phyloP scores from a whole-genome alignment of 176 grass and related monocot species.

The Carex cristatella region DNA sequence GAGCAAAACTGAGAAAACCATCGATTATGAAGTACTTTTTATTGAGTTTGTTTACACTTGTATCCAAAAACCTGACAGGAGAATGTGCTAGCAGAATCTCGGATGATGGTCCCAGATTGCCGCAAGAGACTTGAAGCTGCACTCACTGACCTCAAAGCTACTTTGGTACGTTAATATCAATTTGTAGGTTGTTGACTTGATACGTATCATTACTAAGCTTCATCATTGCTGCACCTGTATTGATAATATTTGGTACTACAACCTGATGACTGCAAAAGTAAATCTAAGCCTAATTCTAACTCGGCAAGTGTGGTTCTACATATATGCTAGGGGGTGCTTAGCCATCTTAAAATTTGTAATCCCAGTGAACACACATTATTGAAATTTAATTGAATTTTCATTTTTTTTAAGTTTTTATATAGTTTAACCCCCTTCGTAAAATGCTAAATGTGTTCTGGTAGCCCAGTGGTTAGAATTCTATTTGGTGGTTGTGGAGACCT shows the following conservation, averaged over 20 bases:
- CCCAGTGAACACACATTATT: too few species aligned
- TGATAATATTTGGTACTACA: neutral
- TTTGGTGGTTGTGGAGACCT: too few species aligned
- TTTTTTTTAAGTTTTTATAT: too few species aligned
- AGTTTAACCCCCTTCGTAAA: too few species aligned
- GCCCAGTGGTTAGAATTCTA: too few species aligned
- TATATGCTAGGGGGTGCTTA: too few species aligned
- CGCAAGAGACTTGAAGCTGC: slow-evolving; percentile 83
- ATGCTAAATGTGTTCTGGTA: too few species aligned
- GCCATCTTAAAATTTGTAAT: too few species aligned
- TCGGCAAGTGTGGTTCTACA: too few species aligned
- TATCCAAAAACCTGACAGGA: slow-evolving; percentile 34
- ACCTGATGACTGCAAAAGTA: neutral
- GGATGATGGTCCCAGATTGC: slow-evolving; percentile 98
- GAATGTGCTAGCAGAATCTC: slow-evolving; percentile 92
- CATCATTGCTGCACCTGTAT: neutral
- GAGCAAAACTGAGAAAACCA: neutral
- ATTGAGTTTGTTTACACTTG: neutral
- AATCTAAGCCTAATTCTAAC: neutral
- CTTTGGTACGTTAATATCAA: slow-evolving; percentile 37
- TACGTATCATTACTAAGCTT: neutral
- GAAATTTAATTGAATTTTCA: too few species aligned
- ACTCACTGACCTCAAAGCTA: slow-evolving; percentile 68
- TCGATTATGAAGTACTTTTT: neutral
- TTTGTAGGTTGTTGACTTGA: neutral